Conservation (phyloP, 495 filamentous ascomycete species). For the Penicillium silybi region DNA sequence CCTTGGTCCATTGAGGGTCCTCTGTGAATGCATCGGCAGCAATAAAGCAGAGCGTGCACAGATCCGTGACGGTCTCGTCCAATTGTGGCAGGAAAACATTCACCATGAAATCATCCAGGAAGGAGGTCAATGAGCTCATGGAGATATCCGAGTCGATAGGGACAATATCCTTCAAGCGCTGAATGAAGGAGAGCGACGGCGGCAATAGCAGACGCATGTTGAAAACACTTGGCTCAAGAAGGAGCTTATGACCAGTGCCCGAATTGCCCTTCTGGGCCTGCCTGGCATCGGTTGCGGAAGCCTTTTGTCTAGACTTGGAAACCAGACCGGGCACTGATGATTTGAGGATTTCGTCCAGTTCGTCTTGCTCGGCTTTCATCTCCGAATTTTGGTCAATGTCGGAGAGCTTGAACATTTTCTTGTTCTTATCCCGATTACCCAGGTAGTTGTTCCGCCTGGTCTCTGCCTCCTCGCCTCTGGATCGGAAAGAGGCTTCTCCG, state of each 20-base stretch:
- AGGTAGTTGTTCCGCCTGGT: constrained; percentile 56
- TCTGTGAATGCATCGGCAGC: constrained; percentile 83
- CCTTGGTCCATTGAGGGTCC: constrained; percentile 73
- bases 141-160: constrained; percentile 79
- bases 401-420: constrained; percentile 83
- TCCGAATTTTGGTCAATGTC: constrained; percentile 76
- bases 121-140: constrained; percentile 84
- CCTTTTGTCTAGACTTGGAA: constrained; percentile 60
- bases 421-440: constrained; percentile 63
- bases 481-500: constrained; percentile 57
- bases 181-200: constrained; percentile 89
- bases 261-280: constrained; percentile 44
- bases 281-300: constrained; percentile 31
- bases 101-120: constrained; percentile 96
- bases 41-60: constrained; percentile 76
- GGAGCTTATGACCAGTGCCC: constrained; percentile 74
- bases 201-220: constrained; percentile 94
- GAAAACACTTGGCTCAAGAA: constrained; percentile 94
- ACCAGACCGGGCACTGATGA: constrained; percentile 91
- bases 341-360: constrained; percentile 83
- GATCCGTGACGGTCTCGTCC: constrained; percentile 89
- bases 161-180: constrained; percentile 86
- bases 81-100: constrained; percentile 97
- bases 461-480: constrained; percentile 43
- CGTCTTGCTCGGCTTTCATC: constrained; percentile 76